phyloP scores from a whole-genome alignment of 1,284 basidiomycete species.

The Leccinum pachyderme region DNA sequence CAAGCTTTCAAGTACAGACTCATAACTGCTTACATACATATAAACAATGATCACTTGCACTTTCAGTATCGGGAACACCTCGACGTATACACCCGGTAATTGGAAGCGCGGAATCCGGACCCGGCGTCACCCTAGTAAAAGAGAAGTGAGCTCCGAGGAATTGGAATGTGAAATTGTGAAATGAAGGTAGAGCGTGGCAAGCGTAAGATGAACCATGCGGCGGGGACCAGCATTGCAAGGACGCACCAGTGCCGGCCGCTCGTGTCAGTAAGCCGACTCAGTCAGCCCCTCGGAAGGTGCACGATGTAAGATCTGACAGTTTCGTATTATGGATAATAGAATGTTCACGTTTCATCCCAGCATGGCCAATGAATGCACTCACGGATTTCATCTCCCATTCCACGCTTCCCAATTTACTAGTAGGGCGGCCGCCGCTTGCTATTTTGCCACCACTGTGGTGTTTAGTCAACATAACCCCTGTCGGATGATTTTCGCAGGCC shows the following conservation, averaged over 20 bases:
- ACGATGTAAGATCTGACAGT: too few species aligned
- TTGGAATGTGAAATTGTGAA: neutral
- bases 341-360: neutral
- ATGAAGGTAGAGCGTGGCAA: neutral
- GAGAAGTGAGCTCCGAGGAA: neutral
- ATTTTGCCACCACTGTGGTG: neutral
- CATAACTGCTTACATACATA: too few species aligned
- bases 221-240: neutral
- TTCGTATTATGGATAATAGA: neutral
- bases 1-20: too few species aligned
- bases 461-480: too few species aligned
- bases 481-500: neutral
- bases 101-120: neutral
- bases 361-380: neutral
- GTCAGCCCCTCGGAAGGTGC: too few species aligned
- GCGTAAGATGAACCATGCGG: neutral
- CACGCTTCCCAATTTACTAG: too few species aligned
- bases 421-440: neutral
- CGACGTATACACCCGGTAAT: neutral
- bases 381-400: neutral
- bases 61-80: too few species aligned
- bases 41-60: too few species aligned
- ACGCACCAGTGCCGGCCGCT: too few species aligned
- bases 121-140: too few species aligned
- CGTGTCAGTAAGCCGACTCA: too few species aligned